Conservation (phyloP, 805 yeast genomes). For the Candida palmyrensis region DNA sequence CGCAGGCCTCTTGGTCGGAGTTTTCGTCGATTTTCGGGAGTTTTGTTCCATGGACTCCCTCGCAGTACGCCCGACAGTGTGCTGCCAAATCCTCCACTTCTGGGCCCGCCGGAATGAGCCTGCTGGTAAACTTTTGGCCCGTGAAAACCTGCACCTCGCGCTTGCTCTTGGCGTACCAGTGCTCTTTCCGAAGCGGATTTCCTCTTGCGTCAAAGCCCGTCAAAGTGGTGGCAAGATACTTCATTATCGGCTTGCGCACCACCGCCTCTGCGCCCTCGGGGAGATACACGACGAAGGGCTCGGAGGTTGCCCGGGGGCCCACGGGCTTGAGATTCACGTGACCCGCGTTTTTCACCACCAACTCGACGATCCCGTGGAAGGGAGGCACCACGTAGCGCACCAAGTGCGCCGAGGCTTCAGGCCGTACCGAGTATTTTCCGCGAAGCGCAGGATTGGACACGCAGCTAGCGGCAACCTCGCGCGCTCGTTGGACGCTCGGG, state of each 20-base stretch:
- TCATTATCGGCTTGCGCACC: conserved; percentile 48
- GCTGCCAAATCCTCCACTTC: neutral
- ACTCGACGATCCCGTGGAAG: conserved; percentile 61
- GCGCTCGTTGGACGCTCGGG: conserved; percentile 24
- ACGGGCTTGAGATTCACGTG: conserved; percentile 57
- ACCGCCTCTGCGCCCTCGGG: conserved; percentile 53
- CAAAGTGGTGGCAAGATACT: conserved; percentile 32
- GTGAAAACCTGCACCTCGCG: conserved; percentile 12
- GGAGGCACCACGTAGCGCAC: conserved; percentile 59
- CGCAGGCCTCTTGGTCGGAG: neutral
- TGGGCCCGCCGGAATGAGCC: conserved; percentile 10
- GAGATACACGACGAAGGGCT: conserved; percentile 38
- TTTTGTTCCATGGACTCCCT: neutral
- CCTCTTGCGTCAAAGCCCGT: conserved; percentile 24
- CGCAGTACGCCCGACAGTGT: conserved; percentile 1
- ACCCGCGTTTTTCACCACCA: conserved; percentile 64
- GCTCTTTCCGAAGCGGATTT: conserved; percentile 16
- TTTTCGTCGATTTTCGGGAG: neutral
- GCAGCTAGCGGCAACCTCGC: conserved; percentile 10
- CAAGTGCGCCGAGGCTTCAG: conserved; percentile 20
- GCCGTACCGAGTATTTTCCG: conserved; percentile 9
- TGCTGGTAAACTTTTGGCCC: conserved; percentile 10
- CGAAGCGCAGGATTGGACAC: conserved; percentile 9
- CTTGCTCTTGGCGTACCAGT: conserved; percentile 14
- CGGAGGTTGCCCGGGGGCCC: conserved; percentile 30